These are phyloP conservation scores for Thozetella sp. DNA, from an alignment of 495 filamentous ascomycete species.

Conservation along the genomic window DNA sequence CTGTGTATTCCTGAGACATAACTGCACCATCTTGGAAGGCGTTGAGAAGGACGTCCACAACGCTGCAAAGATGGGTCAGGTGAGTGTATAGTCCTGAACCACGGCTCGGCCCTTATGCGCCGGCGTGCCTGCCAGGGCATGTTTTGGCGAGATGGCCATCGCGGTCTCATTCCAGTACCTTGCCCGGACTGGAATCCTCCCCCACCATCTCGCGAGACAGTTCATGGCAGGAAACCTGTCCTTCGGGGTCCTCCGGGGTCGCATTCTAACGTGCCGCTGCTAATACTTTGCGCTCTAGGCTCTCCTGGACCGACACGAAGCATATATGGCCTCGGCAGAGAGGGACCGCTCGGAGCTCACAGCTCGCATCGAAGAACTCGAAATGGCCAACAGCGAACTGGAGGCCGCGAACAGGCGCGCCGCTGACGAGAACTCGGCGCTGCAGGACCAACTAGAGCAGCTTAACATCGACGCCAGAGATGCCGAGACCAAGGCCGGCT, in stretches of 20 bases:
- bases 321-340: constrained; percentile 89
- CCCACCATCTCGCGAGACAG: background rate
- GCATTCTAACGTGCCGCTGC: constrained; percentile 17
- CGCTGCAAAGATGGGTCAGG: constrained; percentile 88
- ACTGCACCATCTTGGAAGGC: constrained; percentile 73
- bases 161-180: background rate
- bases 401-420: constrained; percentile 73
- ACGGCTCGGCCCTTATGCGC: constrained; percentile 7
- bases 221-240: no score
- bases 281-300: constrained; percentile 73
- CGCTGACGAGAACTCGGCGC: constrained; percentile 75
- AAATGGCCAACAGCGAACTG: constrained; percentile 73
- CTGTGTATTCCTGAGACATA: constrained; percentile 80
- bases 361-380: constrained; percentile 71
- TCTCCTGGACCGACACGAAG: constrained; percentile 86
- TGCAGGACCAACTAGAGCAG: constrained; percentile 80
- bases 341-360: constrained; percentile 72
- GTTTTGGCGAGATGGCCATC: no score
- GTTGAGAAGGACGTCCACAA: constrained; percentile 85
- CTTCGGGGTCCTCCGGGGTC: constrained; percentile 6
- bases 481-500: constrained; percentile 73
- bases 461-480: constrained; percentile 74
- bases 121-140: background rate
- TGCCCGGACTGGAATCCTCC: background rate
- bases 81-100: constrained; percentile 39